Conservation (phyloP, 306 rosid genomes). For the Ceratonia siliqua region DNA sequence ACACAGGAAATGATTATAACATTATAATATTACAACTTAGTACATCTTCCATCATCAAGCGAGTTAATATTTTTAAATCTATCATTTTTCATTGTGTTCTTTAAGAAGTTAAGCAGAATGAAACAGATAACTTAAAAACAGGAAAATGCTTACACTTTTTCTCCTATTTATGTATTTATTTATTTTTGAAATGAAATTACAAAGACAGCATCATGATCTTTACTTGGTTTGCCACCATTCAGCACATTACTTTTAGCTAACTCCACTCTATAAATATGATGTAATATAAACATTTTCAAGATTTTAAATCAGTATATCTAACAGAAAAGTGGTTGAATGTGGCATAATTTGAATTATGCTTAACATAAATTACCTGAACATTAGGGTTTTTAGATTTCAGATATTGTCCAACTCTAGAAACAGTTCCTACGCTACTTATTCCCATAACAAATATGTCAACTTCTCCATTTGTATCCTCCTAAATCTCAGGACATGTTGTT, state of each 20-base stretch:
- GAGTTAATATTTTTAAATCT: too few relatives aligned
- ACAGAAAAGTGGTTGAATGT: neutral
- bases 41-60: too few relatives aligned
- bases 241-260: slow-evolving; percentile 69
- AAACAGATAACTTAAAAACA: too few relatives aligned
- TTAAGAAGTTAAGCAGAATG: neutral
- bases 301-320: neutral
- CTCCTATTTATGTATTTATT: too few relatives aligned
- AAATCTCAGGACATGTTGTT: slow-evolving; percentile 97
- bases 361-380: slow-evolving; percentile 52
- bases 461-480: slow-evolving; percentile 93
- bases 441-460: slow-evolving; percentile 98
- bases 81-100: neutral
- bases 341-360: slow-evolving; percentile 20
- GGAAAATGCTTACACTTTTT: neutral
- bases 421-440: slow-evolving; percentile 97
- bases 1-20: too few relatives aligned
- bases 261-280: slow-evolving; percentile 73
- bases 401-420: slow-evolving; percentile 94
- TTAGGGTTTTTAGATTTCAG: slow-evolving; percentile 86
- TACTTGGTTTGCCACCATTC: slow-evolving; percentile 83
- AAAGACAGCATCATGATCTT: neutral
- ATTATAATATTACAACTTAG: too few relatives aligned
- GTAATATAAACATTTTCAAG: neutral
- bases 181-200: neutral